Base-by-base conservation (phyloP, 768 basidiomycete genomes). In the Agrocybe chaxingu region DNA sequence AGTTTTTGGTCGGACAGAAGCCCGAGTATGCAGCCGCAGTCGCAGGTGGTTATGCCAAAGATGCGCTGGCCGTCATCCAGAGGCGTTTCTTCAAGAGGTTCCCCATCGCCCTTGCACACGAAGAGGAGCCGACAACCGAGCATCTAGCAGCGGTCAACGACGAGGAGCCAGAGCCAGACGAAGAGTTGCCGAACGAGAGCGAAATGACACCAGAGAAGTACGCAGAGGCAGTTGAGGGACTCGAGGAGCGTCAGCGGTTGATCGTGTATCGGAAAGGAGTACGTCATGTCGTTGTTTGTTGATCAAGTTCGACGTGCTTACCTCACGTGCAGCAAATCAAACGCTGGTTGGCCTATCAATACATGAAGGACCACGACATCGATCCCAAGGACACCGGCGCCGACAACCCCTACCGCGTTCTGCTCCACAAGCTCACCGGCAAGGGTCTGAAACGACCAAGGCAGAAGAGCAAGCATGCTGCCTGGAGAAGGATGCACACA, bases 301-400 rank as follows among this genome's bases (percentile, higher is more conserved):
- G 19, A n/a, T n/a, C 2, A 30, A 9, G 32, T 16, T 9, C n/a
- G 12, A 31, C 40, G 41, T 12, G 29, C 10, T 10, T 43, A 5
- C 24, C 31, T 37, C 50, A 12, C 12, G 7, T 16, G 38, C 18
- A 56, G 55, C 55, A n/a, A n/a, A n/a, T n/a, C n/a, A n/a, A n/a
- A n/a, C n/a, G n/a, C n/a, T n/a, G n/a, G n/a, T n/a, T n/a, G 3
- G 38, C 44, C 11, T 60, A 60, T 47, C 58, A 57, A 35, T 49
- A 57, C 33, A 52, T 47, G 42, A 57, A 57, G 16, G 54, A 54
- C 13, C 34, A 44, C 30, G 32, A 40, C 35, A 6, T 41, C 37
- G 44, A 47, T 30, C 34, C 50, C 8, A 41, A 32, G 11, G 52
- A 52, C 7, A 4, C 50, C 29, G 50, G 42, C 7, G 40, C 50